Conservation (phyloP, 2,329 filamentous ascomycete genomes). For the Colletotrichum tofieldiae region DNA sequence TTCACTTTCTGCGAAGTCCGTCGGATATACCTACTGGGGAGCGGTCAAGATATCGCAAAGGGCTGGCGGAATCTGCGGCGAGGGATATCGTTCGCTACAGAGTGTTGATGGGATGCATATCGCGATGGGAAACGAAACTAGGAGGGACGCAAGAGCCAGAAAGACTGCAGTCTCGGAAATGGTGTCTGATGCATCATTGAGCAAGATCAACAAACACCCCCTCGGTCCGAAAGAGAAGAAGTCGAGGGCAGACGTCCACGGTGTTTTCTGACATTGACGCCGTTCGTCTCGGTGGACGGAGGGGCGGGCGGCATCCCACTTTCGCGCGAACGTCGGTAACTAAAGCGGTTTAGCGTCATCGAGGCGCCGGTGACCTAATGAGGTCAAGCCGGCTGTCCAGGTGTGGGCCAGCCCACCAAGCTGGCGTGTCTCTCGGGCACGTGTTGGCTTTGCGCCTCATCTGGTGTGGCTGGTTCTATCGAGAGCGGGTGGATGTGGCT, state of each 20-base stretch:
- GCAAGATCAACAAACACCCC: neutral
- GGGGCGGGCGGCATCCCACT: constrained; percentile 32
- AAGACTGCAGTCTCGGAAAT: constrained; percentile 8
- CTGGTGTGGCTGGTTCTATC: constrained; percentile 2
- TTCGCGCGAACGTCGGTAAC: constrained; percentile 35
- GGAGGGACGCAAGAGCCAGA: constrained; percentile 32
- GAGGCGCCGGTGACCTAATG: constrained; percentile 38
- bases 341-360: constrained; percentile 39
- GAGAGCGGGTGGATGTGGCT: constrained; percentile 1
- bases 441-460: neutral
- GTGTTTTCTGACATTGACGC: constrained; percentile 26
- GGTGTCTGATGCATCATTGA: constrained; percentile 25
- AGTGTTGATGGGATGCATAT: constrained; percentile 10
- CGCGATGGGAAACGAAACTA: neutral
- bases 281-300: constrained; percentile 25
- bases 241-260: neutral
- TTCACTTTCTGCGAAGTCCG: neutral
- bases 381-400: constrained; percentile 12
- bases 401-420: neutral
- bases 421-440: neutral
- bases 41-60: constrained; percentile 7
- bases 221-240: constrained; percentile 10
- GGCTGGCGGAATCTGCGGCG: neutral
- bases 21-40: neutral
- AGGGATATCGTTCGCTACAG: constrained; percentile 3